These are phyloP conservation scores for Pichia sp. DNA, from an alignment of 1,139 yeast species.

Conservation along the genomic window DNA sequence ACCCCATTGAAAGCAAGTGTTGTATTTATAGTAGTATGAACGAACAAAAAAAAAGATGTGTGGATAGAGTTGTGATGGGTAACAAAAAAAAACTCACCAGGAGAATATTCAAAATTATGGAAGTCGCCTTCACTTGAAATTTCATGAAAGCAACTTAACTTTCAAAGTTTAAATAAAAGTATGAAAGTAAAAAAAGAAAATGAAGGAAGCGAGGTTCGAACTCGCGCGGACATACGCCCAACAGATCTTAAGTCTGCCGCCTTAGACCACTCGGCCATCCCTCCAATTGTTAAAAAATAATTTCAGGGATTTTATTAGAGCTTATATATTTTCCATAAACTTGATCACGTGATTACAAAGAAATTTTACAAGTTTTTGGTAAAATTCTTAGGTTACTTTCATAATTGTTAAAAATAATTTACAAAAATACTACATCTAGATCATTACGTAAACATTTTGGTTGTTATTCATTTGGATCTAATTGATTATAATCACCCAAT, in stretches of 20 bases:
- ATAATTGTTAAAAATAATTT: too few relatives aligned
- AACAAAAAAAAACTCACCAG: not conserved
- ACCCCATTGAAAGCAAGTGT: slow-evolving; percentile 1
- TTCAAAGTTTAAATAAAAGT: not conserved
- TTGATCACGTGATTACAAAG: too few relatives aligned
- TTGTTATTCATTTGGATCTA: too few relatives aligned
- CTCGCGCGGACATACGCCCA: slow-evolving; percentile 63
- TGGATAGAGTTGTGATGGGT: not conserved
- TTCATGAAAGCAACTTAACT: too few relatives aligned
- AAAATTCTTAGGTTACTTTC: too few relatives aligned
- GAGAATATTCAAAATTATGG: not conserved
- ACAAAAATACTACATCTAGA: too few relatives aligned
- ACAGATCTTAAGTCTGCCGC: slow-evolving; percentile 35
- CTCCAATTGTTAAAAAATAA: slow-evolving; percentile 21
- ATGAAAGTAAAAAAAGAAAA: slow-evolving; percentile 31
- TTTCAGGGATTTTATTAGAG: too few relatives aligned
- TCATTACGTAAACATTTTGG: too few relatives aligned
- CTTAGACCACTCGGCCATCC: slow-evolving; percentile 36
- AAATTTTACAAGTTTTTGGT: too few relatives aligned
- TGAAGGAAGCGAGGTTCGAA: slow-evolving; percentile 84
- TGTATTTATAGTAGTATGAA: not conserved
- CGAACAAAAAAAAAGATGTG: not conserved
- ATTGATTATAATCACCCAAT: too few relatives aligned
- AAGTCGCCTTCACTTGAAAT: not conserved
- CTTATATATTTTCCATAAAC: too few relatives aligned